Conservation (phyloP, 495 filamentous ascomycete species). For the Penicillium diatomitis region DNA sequence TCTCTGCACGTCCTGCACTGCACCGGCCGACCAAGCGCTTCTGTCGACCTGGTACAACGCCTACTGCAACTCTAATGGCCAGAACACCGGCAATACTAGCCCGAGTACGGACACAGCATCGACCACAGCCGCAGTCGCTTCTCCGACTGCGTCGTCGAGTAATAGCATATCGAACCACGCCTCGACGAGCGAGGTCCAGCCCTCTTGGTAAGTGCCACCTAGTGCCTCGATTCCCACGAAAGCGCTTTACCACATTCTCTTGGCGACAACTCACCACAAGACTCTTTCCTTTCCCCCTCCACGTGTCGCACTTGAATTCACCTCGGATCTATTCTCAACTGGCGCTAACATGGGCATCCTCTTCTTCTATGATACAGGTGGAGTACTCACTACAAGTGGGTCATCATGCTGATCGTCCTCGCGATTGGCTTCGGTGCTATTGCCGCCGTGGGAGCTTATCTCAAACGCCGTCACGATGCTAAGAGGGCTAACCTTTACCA, state of each 20-base stretch:
- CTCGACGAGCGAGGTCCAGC: conserved; percentile 4
- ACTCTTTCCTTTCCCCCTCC: not conserved
- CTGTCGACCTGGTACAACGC: conserved; percentile 43
- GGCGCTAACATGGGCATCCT: not conserved
- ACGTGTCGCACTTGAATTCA: not conserved
- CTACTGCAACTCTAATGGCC: conserved; percentile 28
- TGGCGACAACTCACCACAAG: too few species aligned
- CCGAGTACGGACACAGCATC: conserved; percentile 8
- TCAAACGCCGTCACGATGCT: conserved; percentile 41
- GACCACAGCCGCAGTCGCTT: conserved; percentile 5
- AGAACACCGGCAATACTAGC: conserved; percentile 2
- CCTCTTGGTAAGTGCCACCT: conserved; percentile 19
- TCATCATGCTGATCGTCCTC: conserved; percentile 46
- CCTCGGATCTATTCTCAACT: not conserved
- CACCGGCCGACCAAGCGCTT: conserved; percentile 22
- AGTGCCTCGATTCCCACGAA: not conserved
- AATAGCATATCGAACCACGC: not conserved
- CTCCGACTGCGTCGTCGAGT: conserved; percentile 6
- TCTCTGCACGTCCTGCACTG: conserved; percentile 22
- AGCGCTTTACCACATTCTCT: too few species aligned
- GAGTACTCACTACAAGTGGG: conserved; percentile 42
- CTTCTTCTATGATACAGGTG: conserved; percentile 25
- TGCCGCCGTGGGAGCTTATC: conserved; percentile 28
- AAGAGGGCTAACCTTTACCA: conserved; percentile 33
- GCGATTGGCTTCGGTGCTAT: conserved; percentile 35